A percentile compares a stretch with the other conserved stretches of the same genome.
Conservation (phyloP, 2,329 filamentous ascomycete species). For the Cladosporium sp. region DNA sequence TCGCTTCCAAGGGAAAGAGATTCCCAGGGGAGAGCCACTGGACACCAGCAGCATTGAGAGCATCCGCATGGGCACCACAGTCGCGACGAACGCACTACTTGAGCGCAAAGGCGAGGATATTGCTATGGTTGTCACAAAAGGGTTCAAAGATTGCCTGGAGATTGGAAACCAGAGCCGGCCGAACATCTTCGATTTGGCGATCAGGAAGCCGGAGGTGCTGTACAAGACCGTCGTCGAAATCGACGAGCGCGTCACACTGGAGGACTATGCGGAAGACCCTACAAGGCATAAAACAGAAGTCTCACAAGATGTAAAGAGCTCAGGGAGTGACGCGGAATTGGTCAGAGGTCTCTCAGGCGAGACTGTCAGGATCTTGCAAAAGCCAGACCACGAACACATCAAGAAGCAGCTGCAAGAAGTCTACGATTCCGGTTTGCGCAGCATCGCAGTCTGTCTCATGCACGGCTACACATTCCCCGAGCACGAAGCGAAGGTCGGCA, state of each 20-base stretch:
- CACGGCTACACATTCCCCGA: slow-evolving; percentile 88
- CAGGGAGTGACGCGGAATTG: slow-evolving; percentile 46
- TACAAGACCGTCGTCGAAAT: slow-evolving; percentile 85
- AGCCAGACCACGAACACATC: slow-evolving; percentile 57
- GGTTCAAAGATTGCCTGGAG: slow-evolving; percentile 80
- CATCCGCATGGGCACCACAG: slow-evolving; percentile 93
- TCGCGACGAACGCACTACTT: slow-evolving; percentile 85
- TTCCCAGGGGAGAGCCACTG: slow-evolving; percentile 72
- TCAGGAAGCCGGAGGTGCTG: slow-evolving; percentile 79
- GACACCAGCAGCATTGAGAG: slow-evolving; percentile 82
- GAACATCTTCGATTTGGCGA: slow-evolving; percentile 85
- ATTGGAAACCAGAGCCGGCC: slow-evolving; percentile 91
- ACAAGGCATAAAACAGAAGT: slow-evolving; percentile 56
- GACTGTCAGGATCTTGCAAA: slow-evolving; percentile 63
- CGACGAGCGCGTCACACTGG: slow-evolving; percentile 83
- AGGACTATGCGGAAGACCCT: slow-evolving; percentile 89
- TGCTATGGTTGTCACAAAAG: slow-evolving; percentile 79
- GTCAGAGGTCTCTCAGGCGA: slow-evolving; percentile 72
- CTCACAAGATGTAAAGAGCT: slow-evolving; percentile 38
- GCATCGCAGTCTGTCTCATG: slow-evolving; percentile 86
- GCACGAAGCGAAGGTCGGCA: slow-evolving; percentile 75
- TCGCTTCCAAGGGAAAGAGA: slow-evolving; percentile 68
- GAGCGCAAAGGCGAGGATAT: slow-evolving; percentile 88
- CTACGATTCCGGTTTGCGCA: slow-evolving; percentile 67
- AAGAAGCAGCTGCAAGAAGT: slow-evolving; percentile 61